Conservation (phyloP, 768 basidiomycete genomes). For the Rhodosporidiobolus sp. region DNA sequence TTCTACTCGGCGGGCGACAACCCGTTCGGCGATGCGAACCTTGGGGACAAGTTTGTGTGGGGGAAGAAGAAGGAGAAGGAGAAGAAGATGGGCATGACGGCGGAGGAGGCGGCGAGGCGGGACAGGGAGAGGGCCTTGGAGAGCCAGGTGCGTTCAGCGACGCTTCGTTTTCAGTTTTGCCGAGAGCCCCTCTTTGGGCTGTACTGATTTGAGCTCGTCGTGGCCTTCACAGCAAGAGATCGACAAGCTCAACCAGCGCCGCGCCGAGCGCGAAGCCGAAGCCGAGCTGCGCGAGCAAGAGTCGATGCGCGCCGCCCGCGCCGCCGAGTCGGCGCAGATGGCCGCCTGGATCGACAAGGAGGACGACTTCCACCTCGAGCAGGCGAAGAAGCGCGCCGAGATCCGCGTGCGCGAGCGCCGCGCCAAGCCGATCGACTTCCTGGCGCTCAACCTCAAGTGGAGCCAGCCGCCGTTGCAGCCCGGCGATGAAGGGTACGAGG, state of each 20-base stretch:
- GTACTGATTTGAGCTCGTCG: neutral
- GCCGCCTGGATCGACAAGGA: constrained; percentile 96
- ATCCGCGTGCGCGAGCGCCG: constrained; percentile 94
- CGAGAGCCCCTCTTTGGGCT: neutral
- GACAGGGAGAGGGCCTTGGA: constrained; percentile 81
- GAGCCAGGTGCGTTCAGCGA: constrained; percentile 60
- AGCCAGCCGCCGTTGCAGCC: constrained; percentile 57
- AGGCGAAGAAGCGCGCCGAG: constrained; percentile 81
- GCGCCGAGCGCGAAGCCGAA: constrained; percentile 90
- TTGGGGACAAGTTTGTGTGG: constrained; percentile 95
- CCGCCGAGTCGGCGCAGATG: constrained; percentile 96
- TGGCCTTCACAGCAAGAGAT: constrained; percentile 64
- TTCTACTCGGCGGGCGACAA: constrained; percentile 96
- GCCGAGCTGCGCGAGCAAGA: constrained; percentile 86
- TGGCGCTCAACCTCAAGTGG: constrained; percentile 92
- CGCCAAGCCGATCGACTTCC: constrained; percentile 97
- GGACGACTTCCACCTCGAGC: constrained; percentile 93
- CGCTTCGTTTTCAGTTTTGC: neutral
- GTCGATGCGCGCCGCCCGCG: constrained; percentile 76
- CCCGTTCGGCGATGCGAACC: constrained; percentile 95
- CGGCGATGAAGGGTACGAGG: constrained; percentile 54
- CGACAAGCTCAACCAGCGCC: constrained; percentile 79
- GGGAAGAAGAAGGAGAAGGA: constrained; percentile 98
- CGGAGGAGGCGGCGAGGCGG: constrained; percentile 71
- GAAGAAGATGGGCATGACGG: constrained; percentile 74